Evolutionary conservation across 1,284 basidiomycete species (phyloP).

Genomic region (Puccinia coronata): DNA sequence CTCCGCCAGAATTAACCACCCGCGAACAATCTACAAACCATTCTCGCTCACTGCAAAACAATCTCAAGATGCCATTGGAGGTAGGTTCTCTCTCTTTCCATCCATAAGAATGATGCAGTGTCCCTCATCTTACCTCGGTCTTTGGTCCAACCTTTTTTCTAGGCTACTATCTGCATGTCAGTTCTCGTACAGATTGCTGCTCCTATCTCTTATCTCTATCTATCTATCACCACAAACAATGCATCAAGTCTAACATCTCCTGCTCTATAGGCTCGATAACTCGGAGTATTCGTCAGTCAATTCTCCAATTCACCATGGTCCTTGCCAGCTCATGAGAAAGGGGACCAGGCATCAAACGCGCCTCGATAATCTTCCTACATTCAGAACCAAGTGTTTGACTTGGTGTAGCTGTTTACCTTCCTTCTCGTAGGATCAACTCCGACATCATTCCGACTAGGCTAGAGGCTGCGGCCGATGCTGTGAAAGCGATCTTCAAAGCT

Average conservation of each 20-base stretch:
- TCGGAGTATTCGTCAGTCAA: slow-evolving; percentile 80
- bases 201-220: background rate
- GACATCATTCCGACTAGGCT: slow-evolving; percentile 61
- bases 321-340: background rate
- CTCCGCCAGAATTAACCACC: too few relatives aligned
- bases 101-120: background rate
- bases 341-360: background rate
- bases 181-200: background rate
- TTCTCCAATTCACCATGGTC: slow-evolving; percentile 6
- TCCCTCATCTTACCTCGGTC: background rate
- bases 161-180: slow-evolving; percentile 50
- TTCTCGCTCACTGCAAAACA: background rate
- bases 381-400: background rate
- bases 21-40: background rate
- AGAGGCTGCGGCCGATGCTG: slow-evolving; percentile 87
- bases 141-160: background rate
- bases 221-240: background rate
- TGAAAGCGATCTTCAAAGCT: slow-evolving; percentile 83
- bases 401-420: slow-evolving; percentile 62
- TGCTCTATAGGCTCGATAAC: slow-evolving; percentile 72
- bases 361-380: background rate
- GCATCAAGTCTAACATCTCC: background rate
- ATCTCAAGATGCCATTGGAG: slow-evolving; percentile 39
- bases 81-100: background rate
- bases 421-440: background rate